Conservation (phyloP, 495 filamentous ascomycete genomes). For the Astrothelium macrocarpum region DNA sequence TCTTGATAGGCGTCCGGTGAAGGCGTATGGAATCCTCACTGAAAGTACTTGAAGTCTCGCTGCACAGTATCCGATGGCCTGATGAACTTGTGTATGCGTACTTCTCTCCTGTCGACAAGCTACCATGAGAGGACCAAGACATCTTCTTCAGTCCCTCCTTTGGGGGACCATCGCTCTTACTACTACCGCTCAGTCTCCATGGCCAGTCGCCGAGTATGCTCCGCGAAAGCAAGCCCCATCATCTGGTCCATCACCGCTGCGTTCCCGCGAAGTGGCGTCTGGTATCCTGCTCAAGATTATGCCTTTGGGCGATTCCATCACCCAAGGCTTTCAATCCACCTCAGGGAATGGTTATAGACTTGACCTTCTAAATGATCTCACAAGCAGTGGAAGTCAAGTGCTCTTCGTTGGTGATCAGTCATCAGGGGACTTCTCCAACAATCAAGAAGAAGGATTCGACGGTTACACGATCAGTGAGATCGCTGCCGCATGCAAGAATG, state of each 20-base stretch:
- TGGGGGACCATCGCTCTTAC: neutral
- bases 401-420: slow-evolving; percentile 1
- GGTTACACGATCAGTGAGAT: slow-evolving; percentile 7
- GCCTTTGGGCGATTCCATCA: slow-evolving; percentile 12
- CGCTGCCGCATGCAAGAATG: neutral
- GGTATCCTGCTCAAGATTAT: slow-evolving; percentile 10
- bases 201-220: neutral
- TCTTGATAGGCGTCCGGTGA: neutral
- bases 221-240: neutral
- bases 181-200: neutral
- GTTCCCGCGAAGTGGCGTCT: neutral
- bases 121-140: neutral
- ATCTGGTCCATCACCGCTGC: neutral
- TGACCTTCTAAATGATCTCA: slow-evolving; percentile 4
- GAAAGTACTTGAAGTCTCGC: neutral
- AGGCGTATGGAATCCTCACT: neutral
- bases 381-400: slow-evolving; percentile 6
- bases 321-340: slow-evolving; percentile 7
- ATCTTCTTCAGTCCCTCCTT: neutral
- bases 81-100: neutral
- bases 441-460: slow-evolving; percentile 9
- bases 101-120: neutral
- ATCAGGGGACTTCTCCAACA: slow-evolving; percentile 10
- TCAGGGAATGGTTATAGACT: slow-evolving; percentile 11
- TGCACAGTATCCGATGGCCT: neutral